These are phyloP conservation scores for Mikania micrantha DNA, from an alignment of 129 eudicot species.

Conservation along the genomic window DNA sequence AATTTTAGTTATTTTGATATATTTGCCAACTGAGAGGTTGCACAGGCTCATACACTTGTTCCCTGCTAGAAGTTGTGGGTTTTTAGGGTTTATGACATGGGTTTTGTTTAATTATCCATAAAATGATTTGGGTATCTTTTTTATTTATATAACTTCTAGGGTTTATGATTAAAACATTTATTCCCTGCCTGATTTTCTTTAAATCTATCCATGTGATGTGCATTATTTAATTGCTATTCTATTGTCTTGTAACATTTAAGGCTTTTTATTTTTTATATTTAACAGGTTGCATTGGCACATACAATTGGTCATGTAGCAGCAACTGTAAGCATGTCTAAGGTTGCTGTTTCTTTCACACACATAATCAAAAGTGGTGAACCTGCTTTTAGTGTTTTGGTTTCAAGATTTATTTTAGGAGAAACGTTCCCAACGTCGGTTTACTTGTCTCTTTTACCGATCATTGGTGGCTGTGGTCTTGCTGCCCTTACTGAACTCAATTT, in stretches of 20 bases:
- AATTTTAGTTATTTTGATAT: background rate
- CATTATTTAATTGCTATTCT: background rate
- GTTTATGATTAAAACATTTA: background rate
- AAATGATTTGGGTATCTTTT: background rate
- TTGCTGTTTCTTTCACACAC: conserved; percentile 73
- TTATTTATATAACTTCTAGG: background rate
- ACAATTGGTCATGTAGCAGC: conserved; percentile 85
- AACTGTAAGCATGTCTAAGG: conserved; percentile 82
- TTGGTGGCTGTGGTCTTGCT: conserved; percentile 71
- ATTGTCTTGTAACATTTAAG: background rate
- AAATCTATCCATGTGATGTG: conserved; percentile 11
- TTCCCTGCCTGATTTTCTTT: background rate
- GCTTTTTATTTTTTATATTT: background rate
- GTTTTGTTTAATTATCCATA: background rate
- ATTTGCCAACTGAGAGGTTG: background rate
- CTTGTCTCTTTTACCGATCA: conserved; percentile 58
- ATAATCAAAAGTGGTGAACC: conserved; percentile 73
- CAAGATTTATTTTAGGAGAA: conserved; percentile 54
- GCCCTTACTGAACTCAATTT: conserved; percentile 78
- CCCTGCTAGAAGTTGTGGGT: conserved; percentile 13
- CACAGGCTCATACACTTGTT: background rate
- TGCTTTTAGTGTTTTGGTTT: conserved; percentile 67
- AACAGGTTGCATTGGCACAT: conserved; percentile 67
- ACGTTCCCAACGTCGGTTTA: conserved; percentile 50
- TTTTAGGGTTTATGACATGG: background rate